Evolutionary conservation across 305 asterid genomes (phyloP), one percentile per base, ranked within the genome.

Genomic region (Caryopteris hybrid): DNA sequence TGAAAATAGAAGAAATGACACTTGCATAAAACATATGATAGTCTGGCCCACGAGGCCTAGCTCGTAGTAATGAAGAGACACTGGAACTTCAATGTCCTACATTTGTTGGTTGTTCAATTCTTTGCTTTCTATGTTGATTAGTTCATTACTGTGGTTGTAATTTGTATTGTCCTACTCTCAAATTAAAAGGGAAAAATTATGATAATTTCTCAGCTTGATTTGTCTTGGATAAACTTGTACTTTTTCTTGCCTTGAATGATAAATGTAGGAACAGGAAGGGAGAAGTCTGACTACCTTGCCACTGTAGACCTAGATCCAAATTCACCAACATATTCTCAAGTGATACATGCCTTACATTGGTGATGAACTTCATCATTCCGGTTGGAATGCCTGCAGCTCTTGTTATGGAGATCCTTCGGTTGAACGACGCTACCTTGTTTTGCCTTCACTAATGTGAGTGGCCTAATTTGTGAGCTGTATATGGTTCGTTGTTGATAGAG

Each of bases 341-440:
- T 91, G 54, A 80, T 91, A 59, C 96, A 89, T 89, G 98, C 96
- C 98, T 48, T 42, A 83, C 59, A 8, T 78, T 12, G 96, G 95
- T 1, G 98, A 91, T 69, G 98, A 87, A 66, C 82, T 91, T 0
- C 98, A 91, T 68, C 95, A 91, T 61, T 80, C 96, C 51, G 98
- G 98, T 47, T 91, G 98, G 98, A 91, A 91, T 74, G 55, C 98
- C 31, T 91, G 98, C 84, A 91, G 98, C 73, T 91, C 98, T 64
- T 91, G 98, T 85, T 73, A 83, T 76, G 83, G 82, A 9, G 88
- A 89, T 64, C 64, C 95, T 8, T 74, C 80, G 3, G 87, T 89
- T 61, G n/a, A 82, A 10, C 77, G 98, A 11, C 81, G 92, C 29
- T 91, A 59, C 81, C 96, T 91, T 9, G 84, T 91, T 74, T 74